Evolutionary conservation across 495 filamentous ascomycete species (phyloP), one percentile per base, ranked within the genome.

Genomic region (Aspergillus sparsus): DNA sequence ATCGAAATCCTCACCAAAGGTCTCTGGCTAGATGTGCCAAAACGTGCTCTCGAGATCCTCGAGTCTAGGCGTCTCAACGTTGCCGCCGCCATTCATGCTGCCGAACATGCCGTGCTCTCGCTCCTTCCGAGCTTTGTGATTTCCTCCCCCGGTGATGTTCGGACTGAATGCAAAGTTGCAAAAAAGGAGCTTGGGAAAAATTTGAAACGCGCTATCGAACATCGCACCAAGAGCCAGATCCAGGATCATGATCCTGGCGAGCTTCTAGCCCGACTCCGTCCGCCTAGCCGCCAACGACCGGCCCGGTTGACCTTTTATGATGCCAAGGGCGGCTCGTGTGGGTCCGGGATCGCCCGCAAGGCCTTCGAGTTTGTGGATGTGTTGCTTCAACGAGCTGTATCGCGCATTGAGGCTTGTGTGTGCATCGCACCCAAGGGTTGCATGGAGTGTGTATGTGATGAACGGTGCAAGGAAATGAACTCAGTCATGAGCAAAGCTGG

Each of bases 1-100:
- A 90, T 97, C 54, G 80, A 93, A 34, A 83, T 91, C 45, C 78
- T 86, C 63, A 88, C 83, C 53, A 96, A 96, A 69, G 94, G 93
- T 49, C 92, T 96, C 89, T 98, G 94, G 94, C 85, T 98, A 21
- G 93, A 98, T 67, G 86, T 98, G 6, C 93, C 94, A 3, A 83
- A 84, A 49, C 68, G 61, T 6, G 92, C 92, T 0, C 85, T 98
- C 12, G 84, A 90, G 7, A 91, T 97, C 33, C 83, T 98, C 5
- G 77, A 85, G 34, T 80, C 81, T 2, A 81, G 85, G 9, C 77
- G 83, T 2, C 82, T 98, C 15, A 92, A 97, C 71, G 78, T 93
- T 27, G 94, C 92, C 0, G 94, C 85, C 1, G 92, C 91, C 0
- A 97, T 98, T 62, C 94, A 98, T 69, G 92, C 92, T 0, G 94